Base-by-base conservation (phyloP, 2,329 filamentous ascomycete genomes). In the Colletotrichum sp. region DNA sequence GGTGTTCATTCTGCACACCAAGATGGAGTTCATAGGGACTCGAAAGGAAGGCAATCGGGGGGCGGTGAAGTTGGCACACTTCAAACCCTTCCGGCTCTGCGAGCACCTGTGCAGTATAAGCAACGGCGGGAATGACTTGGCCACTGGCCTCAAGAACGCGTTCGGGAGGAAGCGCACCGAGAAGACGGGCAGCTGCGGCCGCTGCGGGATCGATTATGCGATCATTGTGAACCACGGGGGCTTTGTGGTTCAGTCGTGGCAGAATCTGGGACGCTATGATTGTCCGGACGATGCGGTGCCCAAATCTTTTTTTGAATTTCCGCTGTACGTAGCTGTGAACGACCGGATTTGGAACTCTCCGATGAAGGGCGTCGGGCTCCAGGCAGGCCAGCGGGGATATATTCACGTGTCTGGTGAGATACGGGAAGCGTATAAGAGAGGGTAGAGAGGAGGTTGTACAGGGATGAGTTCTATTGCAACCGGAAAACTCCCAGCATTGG, bases 111-210 rank as follows among this genome's bases (percentile, higher is more conserved):
- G n/a, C 44, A 24, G 44, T 24, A 5, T 12, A 1, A 8, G n/a
- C 44, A 22, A 13, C 44, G 3, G n/a, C 44, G 9, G 44, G 18
- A 24, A 52, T 13, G 6, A 6, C 6, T 22, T 52, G n/a, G n/a
- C n/a, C 6, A 4, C 4, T 4, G 12, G 0, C 44, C 44, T 52
- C 4, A 3, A 3, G 44, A 22, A 22, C 1, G 44, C 44, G 44
- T 52, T 22, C 44, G 2, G 2, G 44, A 5, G n/a, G 44, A 52
- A 5, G n/a, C 3, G 44, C 44, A 13, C 2, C 0, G 44, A 52
- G 44, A 52, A 0, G n/a, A 22, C n/a, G n/a, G 44, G 44, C n/a
- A 13, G 44, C 10, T 52, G 44, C n/a, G 44, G n/a, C 44, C 44
- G n/a, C 44, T 52, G 44, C 44, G 44, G 44, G n/a, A 22, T 52